Evolutionary conservation across 2,329 filamentous ascomycete genomes (phyloP).

Genomic region (Blastomyces gilchristii): DNA sequence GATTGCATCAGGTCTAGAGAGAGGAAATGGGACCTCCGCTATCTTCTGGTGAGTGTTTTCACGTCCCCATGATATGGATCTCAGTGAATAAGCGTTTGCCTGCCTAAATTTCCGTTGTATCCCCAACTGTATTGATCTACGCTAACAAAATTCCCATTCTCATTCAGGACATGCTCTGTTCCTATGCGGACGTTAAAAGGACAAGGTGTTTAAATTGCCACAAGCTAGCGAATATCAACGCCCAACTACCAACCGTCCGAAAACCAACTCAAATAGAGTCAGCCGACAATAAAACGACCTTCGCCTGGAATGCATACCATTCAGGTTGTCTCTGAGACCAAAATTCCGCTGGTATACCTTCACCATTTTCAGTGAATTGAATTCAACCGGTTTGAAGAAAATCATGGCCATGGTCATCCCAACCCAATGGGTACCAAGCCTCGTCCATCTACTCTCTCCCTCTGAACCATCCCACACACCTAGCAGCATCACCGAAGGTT

Average conservation of each 20-base stretch:
- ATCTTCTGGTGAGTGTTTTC: constrained; percentile 27
- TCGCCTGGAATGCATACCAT: constrained; percentile 30
- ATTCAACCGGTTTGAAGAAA: background rate
- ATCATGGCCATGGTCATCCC: background rate
- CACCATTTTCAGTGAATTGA: background rate
- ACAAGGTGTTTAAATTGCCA: constrained; percentile 31
- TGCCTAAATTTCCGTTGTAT: constrained; percentile 8
- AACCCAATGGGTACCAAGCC: background rate
- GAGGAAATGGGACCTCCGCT: constrained; percentile 32
- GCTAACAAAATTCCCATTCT: background rate
- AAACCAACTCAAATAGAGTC: constrained; percentile 18
- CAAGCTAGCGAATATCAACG: constrained; percentile 28
- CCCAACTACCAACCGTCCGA: constrained; percentile 33
- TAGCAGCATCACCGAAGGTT: background rate
- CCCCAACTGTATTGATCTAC: background rate
- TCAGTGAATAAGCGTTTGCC: background rate
- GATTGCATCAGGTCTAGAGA: constrained; percentile 28
- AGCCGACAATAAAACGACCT: constrained; percentile 15
- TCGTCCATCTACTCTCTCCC: background rate
- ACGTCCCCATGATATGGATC: background rate
- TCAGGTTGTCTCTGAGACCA: constrained; percentile 19
- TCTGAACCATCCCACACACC: background rate
- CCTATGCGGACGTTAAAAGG: constrained; percentile 33
- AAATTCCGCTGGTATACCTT: background rate
- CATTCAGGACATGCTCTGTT: constrained; percentile 33